phyloP scores from a whole-genome alignment of 1,284 basidiomycete species.

The Ganoderma meredithae region DNA sequence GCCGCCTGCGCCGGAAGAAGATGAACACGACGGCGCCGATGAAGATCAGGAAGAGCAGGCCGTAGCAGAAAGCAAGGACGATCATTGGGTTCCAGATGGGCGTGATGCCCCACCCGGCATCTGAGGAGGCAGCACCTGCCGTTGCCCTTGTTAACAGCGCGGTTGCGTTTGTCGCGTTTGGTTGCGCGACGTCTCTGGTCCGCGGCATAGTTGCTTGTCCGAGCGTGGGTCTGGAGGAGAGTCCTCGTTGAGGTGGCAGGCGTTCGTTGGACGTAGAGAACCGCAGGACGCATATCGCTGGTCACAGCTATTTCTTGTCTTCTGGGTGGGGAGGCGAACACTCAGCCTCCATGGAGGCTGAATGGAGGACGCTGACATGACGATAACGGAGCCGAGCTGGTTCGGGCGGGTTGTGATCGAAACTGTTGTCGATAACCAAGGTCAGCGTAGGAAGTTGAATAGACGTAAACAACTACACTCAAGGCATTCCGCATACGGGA shows the following conservation, averaged over 20 bases:
- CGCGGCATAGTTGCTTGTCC: neutral
- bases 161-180: neutral
- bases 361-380: neutral
- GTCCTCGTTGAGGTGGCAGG: neutral
- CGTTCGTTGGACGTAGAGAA: constrained; percentile 3
- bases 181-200: neutral
- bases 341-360: constrained; percentile 10
- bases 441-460: neutral
- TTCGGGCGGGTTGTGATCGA: neutral
- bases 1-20: constrained; percentile 2
- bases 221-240: neutral
- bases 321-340: neutral
- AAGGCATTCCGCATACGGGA: too few species aligned
- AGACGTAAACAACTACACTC: neutral
- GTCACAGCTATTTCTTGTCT: neutral
- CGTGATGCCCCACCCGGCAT: constrained; percentile 4
- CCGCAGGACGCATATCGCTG: neutral
- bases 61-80: constrained; percentile 4
- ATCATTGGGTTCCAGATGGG: constrained; percentile 13
- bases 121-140: neutral
- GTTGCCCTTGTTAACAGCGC: neutral
- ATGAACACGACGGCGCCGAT: neutral
- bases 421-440: neutral
- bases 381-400: neutral
- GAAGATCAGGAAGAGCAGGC: neutral